Evolutionary conservation across 129 eudicot species (phyloP).

Genomic region (Centrapalus pauciflorus): DNA sequence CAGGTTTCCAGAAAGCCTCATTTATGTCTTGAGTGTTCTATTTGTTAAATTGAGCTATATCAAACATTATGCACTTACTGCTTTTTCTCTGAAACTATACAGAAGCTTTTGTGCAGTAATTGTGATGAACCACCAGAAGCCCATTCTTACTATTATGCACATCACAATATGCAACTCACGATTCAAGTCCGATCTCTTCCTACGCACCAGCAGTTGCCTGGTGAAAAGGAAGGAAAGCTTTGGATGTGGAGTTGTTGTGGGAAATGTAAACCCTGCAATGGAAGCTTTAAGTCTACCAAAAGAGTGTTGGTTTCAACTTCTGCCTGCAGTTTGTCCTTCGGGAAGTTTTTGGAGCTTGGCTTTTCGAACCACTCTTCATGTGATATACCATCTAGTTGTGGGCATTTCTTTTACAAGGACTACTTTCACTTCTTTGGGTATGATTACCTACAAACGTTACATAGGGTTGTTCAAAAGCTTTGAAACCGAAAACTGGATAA

Average conservation of each 20-base stretch:
- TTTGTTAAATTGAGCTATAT: background rate
- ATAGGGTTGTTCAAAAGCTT: too few species aligned
- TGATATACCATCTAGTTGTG: conserved; percentile 59
- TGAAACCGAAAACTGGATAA: too few species aligned
- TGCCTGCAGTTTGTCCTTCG: conserved; percentile 88
- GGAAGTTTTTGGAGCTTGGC: conserved; percentile 89
- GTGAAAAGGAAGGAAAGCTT: conserved; percentile 79
- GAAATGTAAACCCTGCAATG: conserved; percentile 58
- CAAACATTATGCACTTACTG: background rate
- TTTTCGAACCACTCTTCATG: conserved; percentile 70
- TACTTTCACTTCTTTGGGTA: conserved; percentile 96
- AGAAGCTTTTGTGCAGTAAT: conserved; percentile 60
- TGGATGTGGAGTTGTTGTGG: conserved; percentile 99
- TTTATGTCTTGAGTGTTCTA: background rate
- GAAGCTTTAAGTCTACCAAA: conserved; percentile 69
- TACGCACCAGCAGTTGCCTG: conserved; percentile 42
- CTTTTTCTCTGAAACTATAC: conserved; percentile 22
- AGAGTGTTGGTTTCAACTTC: conserved; percentile 78
- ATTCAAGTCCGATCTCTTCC: conserved; percentile 66
- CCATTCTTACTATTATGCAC: conserved; percentile 77
- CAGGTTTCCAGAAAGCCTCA: conserved; percentile 43
- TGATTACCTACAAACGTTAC: conserved; percentile 1
- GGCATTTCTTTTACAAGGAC: conserved; percentile 74
- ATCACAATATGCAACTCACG: conserved; percentile 76
- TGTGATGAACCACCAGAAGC: conserved; percentile 73